Conservation (phyloP, 495 filamentous ascomycete genomes). For the Lepidopterella palustris region DNA sequence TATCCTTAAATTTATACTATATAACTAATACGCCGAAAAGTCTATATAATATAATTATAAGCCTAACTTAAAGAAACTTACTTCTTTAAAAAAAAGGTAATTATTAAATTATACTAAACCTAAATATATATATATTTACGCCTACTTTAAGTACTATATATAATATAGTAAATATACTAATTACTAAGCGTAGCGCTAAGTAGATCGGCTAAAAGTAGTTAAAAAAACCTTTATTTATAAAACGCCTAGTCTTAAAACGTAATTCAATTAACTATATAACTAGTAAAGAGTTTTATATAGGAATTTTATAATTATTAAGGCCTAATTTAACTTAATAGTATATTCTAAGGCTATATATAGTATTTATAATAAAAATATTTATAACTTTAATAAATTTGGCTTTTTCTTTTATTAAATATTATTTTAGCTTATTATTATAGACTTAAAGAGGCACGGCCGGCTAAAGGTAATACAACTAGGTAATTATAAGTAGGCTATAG, state of each 20-base stretch:
- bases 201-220: slow-evolving; percentile 11
- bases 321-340: neutral
- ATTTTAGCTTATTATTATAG: no score
- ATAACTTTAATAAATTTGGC: no score
- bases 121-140: neutral
- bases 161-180: slow-evolving; percentile 4
- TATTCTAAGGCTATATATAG: neutral
- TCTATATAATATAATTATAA: slow-evolving; percentile 1
- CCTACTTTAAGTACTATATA: neutral
- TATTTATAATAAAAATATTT: no score
- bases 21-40: no score
- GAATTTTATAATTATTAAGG: neutral
- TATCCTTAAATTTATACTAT: neutral
- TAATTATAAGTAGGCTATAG: no score
- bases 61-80: slow-evolving; percentile 11
- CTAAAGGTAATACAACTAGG: no score
- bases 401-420: no score
- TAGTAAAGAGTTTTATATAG: no score
- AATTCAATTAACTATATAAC: slow-evolving; percentile 33
- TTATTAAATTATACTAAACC: slow-evolving; percentile 6
- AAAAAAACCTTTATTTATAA: slow-evolving; percentile 29
- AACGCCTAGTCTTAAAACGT: slow-evolving; percentile 31
- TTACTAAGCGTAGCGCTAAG: slow-evolving; percentile 1
- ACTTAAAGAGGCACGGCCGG: no score
- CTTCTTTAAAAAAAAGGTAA: slow-evolving; percentile 5